Conservation (phyloP, 495 filamentous ascomycete species). For the Hypoxylon trugodes region DNA sequence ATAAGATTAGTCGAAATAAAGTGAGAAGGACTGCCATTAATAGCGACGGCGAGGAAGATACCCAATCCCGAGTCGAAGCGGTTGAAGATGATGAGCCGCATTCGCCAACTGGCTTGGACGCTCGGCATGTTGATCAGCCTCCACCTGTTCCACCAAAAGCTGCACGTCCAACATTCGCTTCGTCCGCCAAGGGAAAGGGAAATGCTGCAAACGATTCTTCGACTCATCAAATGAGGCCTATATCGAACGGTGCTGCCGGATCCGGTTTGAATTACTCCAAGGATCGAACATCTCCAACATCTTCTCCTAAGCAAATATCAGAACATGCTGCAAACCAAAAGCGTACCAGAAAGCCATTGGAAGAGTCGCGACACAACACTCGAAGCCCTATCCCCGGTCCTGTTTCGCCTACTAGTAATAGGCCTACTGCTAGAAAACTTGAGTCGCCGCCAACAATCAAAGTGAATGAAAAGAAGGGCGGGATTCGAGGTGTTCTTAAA, state of each 20-base stretch:
- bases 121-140: constrained; percentile 27
- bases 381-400: constrained; percentile 28
- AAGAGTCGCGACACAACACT: constrained; percentile 23
- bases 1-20: constrained; percentile 51
- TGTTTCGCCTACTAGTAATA: constrained; percentile 31
- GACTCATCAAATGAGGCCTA: constrained; percentile 12
- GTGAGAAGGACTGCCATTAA: constrained; percentile 49
- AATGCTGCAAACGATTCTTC: constrained; percentile 9
- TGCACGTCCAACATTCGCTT: constrained; percentile 27
- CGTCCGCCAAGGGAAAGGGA: constrained; percentile 21
- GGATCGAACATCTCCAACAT: constrained; percentile 3
- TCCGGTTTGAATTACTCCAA: constrained; percentile 27
- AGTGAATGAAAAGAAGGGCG: constrained; percentile 43
- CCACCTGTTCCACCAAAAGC: constrained; percentile 41
- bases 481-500: constrained; percentile 44
- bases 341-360: constrained; percentile 46
- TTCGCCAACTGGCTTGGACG: not conserved
- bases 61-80: constrained; percentile 39
- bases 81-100: constrained; percentile 33
- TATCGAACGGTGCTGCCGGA: not conserved
- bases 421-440: constrained; percentile 38
- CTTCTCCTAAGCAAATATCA: constrained; percentile 21
- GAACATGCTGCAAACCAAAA: constrained; percentile 57
- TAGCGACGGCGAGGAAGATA: constrained; percentile 46
- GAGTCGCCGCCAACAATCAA: constrained; percentile 18